These are phyloP conservation scores for Codiaeum variegatum DNA, from an alignment of 441 rosid species.

Conservation along the genomic window DNA sequence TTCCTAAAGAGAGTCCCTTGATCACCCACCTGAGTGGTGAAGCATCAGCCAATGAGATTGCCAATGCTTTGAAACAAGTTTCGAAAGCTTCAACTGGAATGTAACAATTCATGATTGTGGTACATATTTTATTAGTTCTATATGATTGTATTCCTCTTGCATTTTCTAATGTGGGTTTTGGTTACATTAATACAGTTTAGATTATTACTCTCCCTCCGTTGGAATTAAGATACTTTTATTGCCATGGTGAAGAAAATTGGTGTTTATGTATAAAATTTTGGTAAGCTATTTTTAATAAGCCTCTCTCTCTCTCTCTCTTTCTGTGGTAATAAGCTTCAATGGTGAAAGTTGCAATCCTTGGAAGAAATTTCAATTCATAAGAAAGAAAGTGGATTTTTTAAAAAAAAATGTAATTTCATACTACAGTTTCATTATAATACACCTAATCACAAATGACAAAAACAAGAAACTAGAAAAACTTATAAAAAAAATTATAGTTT, in stretches of 20 bases:
- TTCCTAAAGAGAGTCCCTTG: slow-evolving; percentile 64
- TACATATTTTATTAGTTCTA: background rate
- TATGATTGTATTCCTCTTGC: background rate
- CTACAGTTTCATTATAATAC: too few relatives aligned
- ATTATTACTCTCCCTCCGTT: background rate
- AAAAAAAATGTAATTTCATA: too few relatives aligned
- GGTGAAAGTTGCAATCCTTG: too few relatives aligned
- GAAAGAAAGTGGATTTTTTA: too few relatives aligned
- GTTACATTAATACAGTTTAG: background rate
- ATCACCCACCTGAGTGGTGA: slow-evolving; percentile 41
- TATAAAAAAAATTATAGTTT: too few relatives aligned
- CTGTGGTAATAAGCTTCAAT: too few relatives aligned
- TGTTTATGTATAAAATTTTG: background rate
- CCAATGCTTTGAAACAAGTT: slow-evolving; percentile 49
- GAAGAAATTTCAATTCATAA: too few relatives aligned
- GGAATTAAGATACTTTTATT: slow-evolving; percentile 3
- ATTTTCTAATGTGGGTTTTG: slow-evolving; percentile 3
- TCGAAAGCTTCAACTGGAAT: slow-evolving; percentile 40
- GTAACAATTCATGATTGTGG: slow-evolving; percentile 21
- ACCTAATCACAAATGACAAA: too few relatives aligned
- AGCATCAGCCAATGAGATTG: slow-evolving; percentile 47
- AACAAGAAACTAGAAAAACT: too few relatives aligned
- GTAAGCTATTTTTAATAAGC: too few relatives aligned
- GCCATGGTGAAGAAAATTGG: background rate
- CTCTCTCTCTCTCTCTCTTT: too few relatives aligned